These are phyloP conservation scores for Ustulina deusta DNA, from an alignment of 2,329 filamentous ascomycete species.

Conservation along the genomic window DNA sequence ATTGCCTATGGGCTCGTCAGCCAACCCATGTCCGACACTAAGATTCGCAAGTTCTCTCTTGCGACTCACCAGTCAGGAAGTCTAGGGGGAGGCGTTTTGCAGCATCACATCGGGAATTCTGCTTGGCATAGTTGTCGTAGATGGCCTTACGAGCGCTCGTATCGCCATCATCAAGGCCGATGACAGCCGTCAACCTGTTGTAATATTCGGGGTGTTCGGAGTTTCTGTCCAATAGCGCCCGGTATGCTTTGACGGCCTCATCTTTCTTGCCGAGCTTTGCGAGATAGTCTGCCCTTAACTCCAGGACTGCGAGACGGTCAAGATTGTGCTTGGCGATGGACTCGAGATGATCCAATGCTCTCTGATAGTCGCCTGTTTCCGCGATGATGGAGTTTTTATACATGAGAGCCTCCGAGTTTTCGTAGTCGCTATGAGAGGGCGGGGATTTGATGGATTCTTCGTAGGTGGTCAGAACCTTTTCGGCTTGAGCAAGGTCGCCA, in stretches of 20 bases:
- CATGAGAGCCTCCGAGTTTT: constrained; percentile 92
- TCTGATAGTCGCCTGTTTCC: constrained; percentile 84
- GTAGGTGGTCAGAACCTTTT: constrained; percentile 90
- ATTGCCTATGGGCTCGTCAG: constrained; percentile 65
- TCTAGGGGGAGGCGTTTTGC: constrained; percentile 88
- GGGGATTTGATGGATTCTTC: constrained; percentile 90
- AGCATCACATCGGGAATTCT: constrained; percentile 86
- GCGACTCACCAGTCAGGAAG: constrained; percentile 76
- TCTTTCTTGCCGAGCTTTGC: constrained; percentile 79
- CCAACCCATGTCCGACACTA: not conserved
- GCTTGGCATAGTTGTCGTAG: constrained; percentile 85
- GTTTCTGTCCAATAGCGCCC: constrained; percentile 85
- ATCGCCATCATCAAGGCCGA: constrained; percentile 73
- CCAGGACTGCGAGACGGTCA: constrained; percentile 86
- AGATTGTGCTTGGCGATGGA: constrained; percentile 80
- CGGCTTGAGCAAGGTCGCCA: constrained; percentile 87
- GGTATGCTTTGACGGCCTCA: constrained; percentile 86
- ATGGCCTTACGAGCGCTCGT: constrained; percentile 74
- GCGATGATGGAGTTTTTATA: constrained; percentile 97
- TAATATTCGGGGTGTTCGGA: constrained; percentile 90
- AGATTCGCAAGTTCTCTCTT: not conserved
- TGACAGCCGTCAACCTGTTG: constrained; percentile 75
- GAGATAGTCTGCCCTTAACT: constrained; percentile 87
- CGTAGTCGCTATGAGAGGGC: constrained; percentile 82
- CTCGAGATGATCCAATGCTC: constrained; percentile 88